Conservation (phyloP, 1,284 basidiomycete genomes). For the Puccinia horiana region DNA sequence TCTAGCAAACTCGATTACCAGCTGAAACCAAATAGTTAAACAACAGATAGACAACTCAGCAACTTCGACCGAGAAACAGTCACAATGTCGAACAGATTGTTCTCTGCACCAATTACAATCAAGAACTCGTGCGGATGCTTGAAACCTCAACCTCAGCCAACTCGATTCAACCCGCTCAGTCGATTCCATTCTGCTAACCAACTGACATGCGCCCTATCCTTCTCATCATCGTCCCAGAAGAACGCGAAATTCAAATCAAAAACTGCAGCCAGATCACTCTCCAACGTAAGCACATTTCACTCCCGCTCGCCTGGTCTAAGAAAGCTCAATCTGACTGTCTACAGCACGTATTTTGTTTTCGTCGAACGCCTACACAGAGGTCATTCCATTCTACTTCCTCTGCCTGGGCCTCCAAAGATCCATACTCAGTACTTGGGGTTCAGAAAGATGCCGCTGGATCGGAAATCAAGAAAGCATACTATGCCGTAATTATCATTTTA, state of each 20-base stretch:
- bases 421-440: conserved; percentile 87
- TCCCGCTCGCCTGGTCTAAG: neutral
- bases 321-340: neutral
- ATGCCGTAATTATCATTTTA: conserved; percentile 67
- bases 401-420: conserved; percentile 72
- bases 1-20: conserved; percentile 6
- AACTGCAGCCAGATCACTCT: neutral
- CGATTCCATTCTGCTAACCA: conserved; percentile 3
- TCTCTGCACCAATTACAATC: neutral
- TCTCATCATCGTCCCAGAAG: neutral
- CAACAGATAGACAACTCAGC: neutral
- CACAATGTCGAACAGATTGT: conserved; percentile 1
- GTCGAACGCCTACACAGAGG: conserved; percentile 2
- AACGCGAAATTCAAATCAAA: neutral
- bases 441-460: conserved; percentile 76
- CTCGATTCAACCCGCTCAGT: neutral
- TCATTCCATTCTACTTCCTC: conserved; percentile 70
- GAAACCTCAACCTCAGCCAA: conserved; percentile 3
- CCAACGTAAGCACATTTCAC: neutral
- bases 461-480: conserved; percentile 97
- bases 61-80: neutral
- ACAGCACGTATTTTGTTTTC: neutral
- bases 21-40: too few relatives aligned
- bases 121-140: conserved; percentile 26
- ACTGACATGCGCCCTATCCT: neutral